Percentiles rank a stretch among this genome's conserved stretches.
phyloP scores from a whole-genome alignment of 1,139 yeast genomes.

The Yamadazyma kanchanaburiensis region DNA sequence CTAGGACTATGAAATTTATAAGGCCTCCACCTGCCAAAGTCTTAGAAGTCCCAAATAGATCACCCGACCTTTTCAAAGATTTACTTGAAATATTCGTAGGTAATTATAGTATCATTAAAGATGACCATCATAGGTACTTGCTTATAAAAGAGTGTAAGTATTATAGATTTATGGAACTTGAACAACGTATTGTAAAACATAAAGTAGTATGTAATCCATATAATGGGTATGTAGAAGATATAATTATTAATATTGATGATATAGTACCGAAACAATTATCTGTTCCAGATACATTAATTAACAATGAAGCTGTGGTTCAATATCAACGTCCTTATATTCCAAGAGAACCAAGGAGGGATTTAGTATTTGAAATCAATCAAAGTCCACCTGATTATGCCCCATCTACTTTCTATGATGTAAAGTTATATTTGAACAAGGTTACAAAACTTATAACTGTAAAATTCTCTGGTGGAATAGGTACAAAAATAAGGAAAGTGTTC shows the following conservation, averaged over 20 bases:
- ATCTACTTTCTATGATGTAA: slow-evolving; percentile 17
- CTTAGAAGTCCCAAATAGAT: slow-evolving; percentile 48
- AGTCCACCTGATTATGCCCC: neutral
- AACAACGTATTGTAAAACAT: slow-evolving; percentile 62
- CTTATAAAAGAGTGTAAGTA: slow-evolving; percentile 70
- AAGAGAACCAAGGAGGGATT: slow-evolving; percentile 38
- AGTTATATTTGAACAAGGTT: slow-evolving; percentile 27
- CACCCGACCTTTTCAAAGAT: slow-evolving; percentile 58
- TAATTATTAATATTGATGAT: slow-evolving; percentile 50
- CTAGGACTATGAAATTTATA: slow-evolving; percentile 31
- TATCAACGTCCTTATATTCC: slow-evolving; percentile 59
- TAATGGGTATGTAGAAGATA: slow-evolving; percentile 45
- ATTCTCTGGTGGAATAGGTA: slow-evolving; percentile 16
- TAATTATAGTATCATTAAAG: slow-evolving; percentile 39
- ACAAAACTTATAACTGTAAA: slow-evolving; percentile 23
- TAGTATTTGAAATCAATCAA: slow-evolving; percentile 51
- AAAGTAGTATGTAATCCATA: slow-evolving; percentile 52
- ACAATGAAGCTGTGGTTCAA: slow-evolving; percentile 20
- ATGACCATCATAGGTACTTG: slow-evolving; percentile 53
- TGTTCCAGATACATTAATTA: slow-evolving; percentile 2
- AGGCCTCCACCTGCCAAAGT: slow-evolving; percentile 81
- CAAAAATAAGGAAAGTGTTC: neutral
- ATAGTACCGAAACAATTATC: slow-evolving; percentile 41
- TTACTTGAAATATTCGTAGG: slow-evolving; percentile 59
- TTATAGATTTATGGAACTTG: slow-evolving; percentile 72